These are phyloP conservation scores for Chrysosporium keratinophilum DNA, from an alignment of 2,329 filamentous ascomycete genomes.

Conservation along the genomic window DNA sequence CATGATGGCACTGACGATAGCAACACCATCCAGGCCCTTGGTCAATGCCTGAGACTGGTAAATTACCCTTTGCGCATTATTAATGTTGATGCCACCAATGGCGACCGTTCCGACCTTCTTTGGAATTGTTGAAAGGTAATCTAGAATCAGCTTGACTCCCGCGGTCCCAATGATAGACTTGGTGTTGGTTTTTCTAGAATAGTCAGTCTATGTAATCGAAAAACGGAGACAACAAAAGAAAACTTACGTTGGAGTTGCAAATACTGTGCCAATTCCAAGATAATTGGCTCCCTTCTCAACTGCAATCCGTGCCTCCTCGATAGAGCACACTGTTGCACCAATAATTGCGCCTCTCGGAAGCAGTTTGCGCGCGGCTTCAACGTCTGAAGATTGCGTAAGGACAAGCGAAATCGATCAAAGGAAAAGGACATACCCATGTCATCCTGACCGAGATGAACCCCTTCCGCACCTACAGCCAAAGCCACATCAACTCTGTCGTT, in stretches of 20 bases:
- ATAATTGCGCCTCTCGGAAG: slow-evolving; percentile 72
- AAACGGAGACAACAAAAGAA: background rate
- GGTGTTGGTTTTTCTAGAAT: slow-evolving; percentile 66
- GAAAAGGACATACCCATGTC: slow-evolving; percentile 57
- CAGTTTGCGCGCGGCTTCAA: slow-evolving; percentile 56
- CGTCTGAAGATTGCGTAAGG: slow-evolving; percentile 34
- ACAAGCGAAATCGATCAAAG: background rate
- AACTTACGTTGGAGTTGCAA: slow-evolving; percentile 65
- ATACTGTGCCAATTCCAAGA: slow-evolving; percentile 82
- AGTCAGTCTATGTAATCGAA: slow-evolving; percentile 7
- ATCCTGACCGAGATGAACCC: slow-evolving; percentile 90
- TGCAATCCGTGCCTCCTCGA: slow-evolving; percentile 62
- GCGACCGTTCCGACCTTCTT: slow-evolving; percentile 51
- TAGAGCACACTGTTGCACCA: slow-evolving; percentile 70
- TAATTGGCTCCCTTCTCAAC: slow-evolving; percentile 74
- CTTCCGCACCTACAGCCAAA: slow-evolving; percentile 73
- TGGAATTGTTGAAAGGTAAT: slow-evolving; percentile 43
- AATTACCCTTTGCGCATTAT: slow-evolving; percentile 63
- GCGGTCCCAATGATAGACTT: slow-evolving; percentile 68
- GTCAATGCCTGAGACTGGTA: slow-evolving; percentile 52
- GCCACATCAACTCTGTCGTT: slow-evolving; percentile 91
- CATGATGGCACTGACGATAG: slow-evolving; percentile 82
- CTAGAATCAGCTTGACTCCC: slow-evolving; percentile 58
- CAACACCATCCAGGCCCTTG: slow-evolving; percentile 66
- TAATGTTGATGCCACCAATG: slow-evolving; percentile 77